A percentile compares a stretch with the other conserved stretches of the same genome.
Conservation (phyloP, 306 rosid species). For the Castanea sativa region DNA sequence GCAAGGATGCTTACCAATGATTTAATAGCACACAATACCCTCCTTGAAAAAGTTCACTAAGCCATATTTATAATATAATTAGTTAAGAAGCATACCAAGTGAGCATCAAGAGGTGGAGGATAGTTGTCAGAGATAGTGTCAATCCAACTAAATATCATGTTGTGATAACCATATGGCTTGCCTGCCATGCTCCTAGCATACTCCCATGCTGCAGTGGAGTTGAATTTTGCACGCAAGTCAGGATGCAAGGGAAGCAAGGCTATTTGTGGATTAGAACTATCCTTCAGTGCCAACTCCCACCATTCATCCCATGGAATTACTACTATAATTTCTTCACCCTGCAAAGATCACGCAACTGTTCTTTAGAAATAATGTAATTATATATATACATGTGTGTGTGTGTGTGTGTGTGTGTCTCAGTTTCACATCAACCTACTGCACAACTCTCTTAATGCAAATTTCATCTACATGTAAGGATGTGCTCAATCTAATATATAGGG, state of each 20-base stretch:
- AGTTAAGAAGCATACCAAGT: constrained; percentile 58
- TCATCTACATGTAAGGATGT: background rate
- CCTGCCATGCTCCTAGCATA: constrained; percentile 92
- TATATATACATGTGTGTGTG: too few relatives aligned
- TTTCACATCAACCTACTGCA: background rate
- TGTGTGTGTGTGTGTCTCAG: too few relatives aligned
- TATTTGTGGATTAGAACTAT: constrained; percentile 86
- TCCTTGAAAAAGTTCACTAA: constrained; percentile 17
- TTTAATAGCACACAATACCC: constrained; percentile 1
- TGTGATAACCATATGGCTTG: constrained; percentile 98
- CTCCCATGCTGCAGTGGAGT: constrained; percentile 92
- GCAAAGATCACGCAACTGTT: constrained; percentile 14
- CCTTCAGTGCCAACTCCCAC: constrained; percentile 88
- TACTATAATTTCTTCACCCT: constrained; percentile 97
- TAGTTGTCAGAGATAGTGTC: constrained; percentile 93
- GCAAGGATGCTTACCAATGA: background rate
- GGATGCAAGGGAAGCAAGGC: constrained; percentile 94
- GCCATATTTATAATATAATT: constrained; percentile 11
- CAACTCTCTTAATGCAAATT: background rate
- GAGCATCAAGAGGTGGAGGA: constrained; percentile 99
- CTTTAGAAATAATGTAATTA: background rate
- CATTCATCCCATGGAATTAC: constrained; percentile 96
- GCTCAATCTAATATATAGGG: background rate
- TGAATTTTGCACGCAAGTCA: constrained; percentile 68
- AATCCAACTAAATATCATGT: constrained; percentile 99